phyloP scores from a whole-genome alignment of 176 grass and related monocot genomes.

The Aegilops umbellulata region DNA sequence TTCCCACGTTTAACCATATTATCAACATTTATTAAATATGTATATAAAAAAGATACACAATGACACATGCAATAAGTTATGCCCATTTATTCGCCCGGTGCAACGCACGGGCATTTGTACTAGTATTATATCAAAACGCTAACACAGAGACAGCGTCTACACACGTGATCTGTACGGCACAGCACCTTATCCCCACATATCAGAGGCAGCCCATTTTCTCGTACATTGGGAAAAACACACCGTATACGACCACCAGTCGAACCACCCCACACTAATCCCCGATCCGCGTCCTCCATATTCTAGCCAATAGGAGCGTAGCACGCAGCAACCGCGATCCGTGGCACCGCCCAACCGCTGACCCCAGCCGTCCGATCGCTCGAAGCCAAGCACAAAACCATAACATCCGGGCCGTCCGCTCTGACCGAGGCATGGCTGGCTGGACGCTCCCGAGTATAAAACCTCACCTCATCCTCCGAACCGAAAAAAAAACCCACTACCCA shows the following conservation, averaged over 20 bases:
- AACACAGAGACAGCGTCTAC: too few relatives aligned
- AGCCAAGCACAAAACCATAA: neutral
- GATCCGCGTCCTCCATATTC: neutral
- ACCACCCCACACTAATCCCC: neutral
- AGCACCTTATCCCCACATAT: too few relatives aligned
- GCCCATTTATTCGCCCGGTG: too few relatives aligned
- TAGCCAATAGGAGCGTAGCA: conserved; percentile 14
- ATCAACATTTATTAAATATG: too few relatives aligned
- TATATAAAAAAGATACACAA: too few relatives aligned
- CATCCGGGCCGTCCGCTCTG: conserved; percentile 8
- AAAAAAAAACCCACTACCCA: neutral
- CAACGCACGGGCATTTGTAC: too few relatives aligned
- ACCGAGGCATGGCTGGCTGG: neutral
- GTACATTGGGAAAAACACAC: too few relatives aligned
- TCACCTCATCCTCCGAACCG: neutral
- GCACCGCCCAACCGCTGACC: neutral
- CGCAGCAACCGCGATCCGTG: neutral
- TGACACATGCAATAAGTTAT: too few relatives aligned
- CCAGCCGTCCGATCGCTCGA: neutral
- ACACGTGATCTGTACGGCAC: too few relatives aligned
- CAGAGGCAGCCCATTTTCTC: too few relatives aligned
- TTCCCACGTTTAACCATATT: too few relatives aligned
- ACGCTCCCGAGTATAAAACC: neutral
- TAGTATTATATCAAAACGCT: too few relatives aligned
- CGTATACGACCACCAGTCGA: neutral